Base-by-base conservation (phyloP, 148 eudicot genomes). In the Salicornia ramosissima region DNA sequence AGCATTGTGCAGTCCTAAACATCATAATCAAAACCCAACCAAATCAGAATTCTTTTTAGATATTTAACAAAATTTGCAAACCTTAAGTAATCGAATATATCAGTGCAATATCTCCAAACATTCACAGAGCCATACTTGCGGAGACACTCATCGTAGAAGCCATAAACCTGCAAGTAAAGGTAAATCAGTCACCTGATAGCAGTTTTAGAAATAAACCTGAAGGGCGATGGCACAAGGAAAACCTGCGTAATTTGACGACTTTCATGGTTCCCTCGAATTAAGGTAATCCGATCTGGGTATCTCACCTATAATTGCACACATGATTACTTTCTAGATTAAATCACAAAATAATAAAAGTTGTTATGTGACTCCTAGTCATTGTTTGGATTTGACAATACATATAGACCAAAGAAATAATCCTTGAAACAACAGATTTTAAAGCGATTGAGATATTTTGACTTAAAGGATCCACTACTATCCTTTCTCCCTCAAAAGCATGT, bases 71-170 rank as follows among this genome's bases (percentile, higher is more conserved):
- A 5, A 72, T 26, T 34, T 51, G 65, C 90, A 81, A 75, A 93
- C 98, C 98, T 90, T 58, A 94, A 74, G 75, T 94, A 94, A 83
- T 94, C 98, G 74, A 94, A 94, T 65, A 94, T 81, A 54, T 94
- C 96, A 9, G 97, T 90, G 86, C 98, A 94, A 69, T 90, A 90
- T 88, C 89, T 88, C 98, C 97, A 93, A 70, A 93, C 97, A 81
- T 88, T 87, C 56, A 77, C 88, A 67, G 98, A 86, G 70, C 98
- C 98, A 86, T 93, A 93, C 80, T 93, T 93, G 50, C 96, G 85
- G 28, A 85, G 80, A 77, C 97, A 94, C 81, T 94, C 98, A 57
- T 94, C 96, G 75, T 94, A 94, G 82, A 94, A 90, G 75, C 98
- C 98, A 78, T 90, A 93, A 40, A 88, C 90, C 98, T 93, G 95